Percentiles rank a stretch among this genome's conserved stretches.
These are phyloP conservation scores for Saprolegnia parasitica DNA, from an alignment of 352 stramenopile species.

Conservation along the genomic window DNA sequence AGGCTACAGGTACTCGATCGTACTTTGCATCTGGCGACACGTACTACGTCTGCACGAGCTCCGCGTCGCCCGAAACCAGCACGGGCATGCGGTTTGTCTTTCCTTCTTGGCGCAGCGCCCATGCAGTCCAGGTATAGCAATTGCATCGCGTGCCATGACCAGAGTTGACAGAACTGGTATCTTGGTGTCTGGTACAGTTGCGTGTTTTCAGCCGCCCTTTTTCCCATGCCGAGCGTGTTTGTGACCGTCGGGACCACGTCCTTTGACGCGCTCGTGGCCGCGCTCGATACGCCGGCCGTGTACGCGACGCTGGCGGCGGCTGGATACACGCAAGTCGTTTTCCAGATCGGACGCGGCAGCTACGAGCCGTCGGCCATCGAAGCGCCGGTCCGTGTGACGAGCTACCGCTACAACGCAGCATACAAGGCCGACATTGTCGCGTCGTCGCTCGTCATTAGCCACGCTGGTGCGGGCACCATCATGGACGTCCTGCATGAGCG, in stretches of 20 bases:
- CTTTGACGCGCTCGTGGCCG: conserved; percentile 86
- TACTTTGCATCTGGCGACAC: no score
- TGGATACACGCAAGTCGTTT: conserved; percentile 58
- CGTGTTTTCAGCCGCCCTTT: neutral
- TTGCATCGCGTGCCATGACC: no score
- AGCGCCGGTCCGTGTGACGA: conserved; percentile 30
- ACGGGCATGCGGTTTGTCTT: no score
- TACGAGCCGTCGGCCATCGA: conserved; percentile 42
- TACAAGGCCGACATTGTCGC: conserved; percentile 86
- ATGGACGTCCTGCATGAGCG: conserved; percentile 84
- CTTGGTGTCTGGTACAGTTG: neutral
- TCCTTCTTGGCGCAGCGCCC: no score
- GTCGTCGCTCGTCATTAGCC: conserved; percentile 92
- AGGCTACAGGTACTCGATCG: no score
- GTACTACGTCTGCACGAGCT: no score
- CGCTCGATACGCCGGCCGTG: conserved; percentile 60
- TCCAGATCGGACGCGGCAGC: conserved; percentile 82
- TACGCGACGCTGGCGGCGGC: conserved; percentile 41
- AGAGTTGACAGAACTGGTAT: no score
- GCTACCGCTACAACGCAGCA: conserved; percentile 88
- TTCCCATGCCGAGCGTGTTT: conserved; percentile 52
- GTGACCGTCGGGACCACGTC: conserved; percentile 94
- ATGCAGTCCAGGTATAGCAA: no score
- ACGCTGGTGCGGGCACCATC: conserved; percentile 92
- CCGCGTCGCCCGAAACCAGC: no score